phyloP scores from a whole-genome alignment of 2,329 filamentous ascomycete genomes.

The Fusarium staphyleae region DNA sequence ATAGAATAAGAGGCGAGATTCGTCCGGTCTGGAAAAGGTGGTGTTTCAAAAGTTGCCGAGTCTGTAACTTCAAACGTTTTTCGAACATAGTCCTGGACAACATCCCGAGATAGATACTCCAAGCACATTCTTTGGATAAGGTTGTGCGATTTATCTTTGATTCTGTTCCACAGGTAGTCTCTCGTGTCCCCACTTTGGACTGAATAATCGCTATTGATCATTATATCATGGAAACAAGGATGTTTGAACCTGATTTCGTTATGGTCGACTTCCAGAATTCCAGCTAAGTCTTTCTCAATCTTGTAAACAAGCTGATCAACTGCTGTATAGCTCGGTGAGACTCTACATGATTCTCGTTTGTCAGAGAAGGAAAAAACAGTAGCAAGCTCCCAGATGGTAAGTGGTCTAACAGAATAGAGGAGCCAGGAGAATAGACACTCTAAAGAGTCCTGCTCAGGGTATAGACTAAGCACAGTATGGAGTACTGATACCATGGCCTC shows the following conservation, averaged over 20 bases:
- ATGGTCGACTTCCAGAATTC: neutral
- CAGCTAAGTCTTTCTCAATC: neutral
- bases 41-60: neutral
- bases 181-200: accelerated
- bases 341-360: accelerated
- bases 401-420: slow-evolving; percentile 6
- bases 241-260: slow-evolving; percentile 6
- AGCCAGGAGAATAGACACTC: neutral
- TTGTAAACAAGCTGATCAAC: neutral
- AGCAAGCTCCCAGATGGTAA: slow-evolving; percentile 7
- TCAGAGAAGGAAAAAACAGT: neutral
- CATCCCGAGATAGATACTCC: neutral
- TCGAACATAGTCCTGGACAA: neutral
- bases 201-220: too few species aligned
- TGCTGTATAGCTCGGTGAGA: neutral
- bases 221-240: neutral
- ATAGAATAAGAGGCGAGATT: slow-evolving; percentile 10
- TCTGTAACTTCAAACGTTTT: neutral
- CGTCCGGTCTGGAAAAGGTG: neutral
- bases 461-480: too few species aligned
- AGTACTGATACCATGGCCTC: neutral
- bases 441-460: neutral
- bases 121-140: neutral
- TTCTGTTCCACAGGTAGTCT: neutral
- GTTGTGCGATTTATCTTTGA: neutral